phyloP scores from a whole-genome alignment of 2,329 filamentous ascomycete species.

The Berkeleyomyces rouxiae region DNA sequence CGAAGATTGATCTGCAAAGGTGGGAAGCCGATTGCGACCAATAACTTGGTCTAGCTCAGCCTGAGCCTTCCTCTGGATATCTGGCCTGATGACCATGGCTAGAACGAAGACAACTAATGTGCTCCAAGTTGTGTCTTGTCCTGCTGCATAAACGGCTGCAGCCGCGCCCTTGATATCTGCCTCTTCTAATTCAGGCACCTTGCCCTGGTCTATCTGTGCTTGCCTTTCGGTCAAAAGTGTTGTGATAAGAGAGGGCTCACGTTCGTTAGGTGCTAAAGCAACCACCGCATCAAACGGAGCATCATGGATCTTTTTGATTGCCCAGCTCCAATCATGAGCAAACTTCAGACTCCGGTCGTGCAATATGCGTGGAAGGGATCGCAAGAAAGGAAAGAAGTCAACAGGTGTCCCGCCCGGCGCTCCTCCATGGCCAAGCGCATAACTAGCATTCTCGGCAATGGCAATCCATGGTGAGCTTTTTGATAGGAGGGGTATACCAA shows the following conservation, averaged over 20 bases:
- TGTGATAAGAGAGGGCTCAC: slow-evolving; percentile 23
- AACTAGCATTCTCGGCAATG: slow-evolving; percentile 21
- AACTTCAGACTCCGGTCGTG: slow-evolving; percentile 21
- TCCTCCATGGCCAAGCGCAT: slow-evolving; percentile 19
- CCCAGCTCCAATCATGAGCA: slow-evolving; percentile 19
- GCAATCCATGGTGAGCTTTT: slow-evolving; percentile 24
- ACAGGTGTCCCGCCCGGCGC: slow-evolving; percentile 22
- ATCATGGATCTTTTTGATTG: slow-evolving; percentile 27
- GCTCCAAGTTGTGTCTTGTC: slow-evolving; percentile 27
- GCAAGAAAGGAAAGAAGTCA: slow-evolving; percentile 25
- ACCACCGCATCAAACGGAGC: slow-evolving; percentile 26
- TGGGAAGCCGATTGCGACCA: slow-evolving; percentile 27
- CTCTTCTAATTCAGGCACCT: slow-evolving; percentile 24
- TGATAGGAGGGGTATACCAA: slow-evolving; percentile 22
- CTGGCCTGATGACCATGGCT: slow-evolving; percentile 26
- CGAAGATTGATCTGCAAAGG: slow-evolving; percentile 26
- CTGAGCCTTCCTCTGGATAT: slow-evolving; percentile 26
- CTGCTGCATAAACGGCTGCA: slow-evolving; percentile 29
- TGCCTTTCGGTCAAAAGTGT: slow-evolving; percentile 26
- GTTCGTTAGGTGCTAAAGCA: slow-evolving; percentile 17
- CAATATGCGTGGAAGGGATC: slow-evolving; percentile 23
- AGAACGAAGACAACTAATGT: slow-evolving; percentile 30
- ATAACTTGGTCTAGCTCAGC: slow-evolving; percentile 25
- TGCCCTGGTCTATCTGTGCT: slow-evolving; percentile 20
- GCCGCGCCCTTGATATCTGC: slow-evolving; percentile 28